phyloP scores from a whole-genome alignment of 1,284 basidiomycete species.

The Rhodotorula sp. region DNA sequence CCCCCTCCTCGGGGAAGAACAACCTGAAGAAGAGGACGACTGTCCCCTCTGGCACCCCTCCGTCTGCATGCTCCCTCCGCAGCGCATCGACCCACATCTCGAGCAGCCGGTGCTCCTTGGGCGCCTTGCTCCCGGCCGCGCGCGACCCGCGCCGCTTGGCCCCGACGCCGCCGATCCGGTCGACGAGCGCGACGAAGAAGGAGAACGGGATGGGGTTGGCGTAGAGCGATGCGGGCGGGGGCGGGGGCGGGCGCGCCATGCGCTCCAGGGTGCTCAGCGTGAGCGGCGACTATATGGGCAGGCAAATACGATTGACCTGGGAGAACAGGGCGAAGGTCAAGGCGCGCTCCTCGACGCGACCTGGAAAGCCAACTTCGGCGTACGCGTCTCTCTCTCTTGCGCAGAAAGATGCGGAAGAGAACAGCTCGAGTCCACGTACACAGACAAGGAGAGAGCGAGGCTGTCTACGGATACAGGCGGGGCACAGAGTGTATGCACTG shows the following conservation, averaged over 20 bases:
- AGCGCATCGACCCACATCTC: conserved; percentile 17
- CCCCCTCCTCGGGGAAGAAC: conserved; percentile 79
- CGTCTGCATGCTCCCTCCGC: conserved; percentile 1
- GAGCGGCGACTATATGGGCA: too few relatives aligned
- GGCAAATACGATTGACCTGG: background rate
- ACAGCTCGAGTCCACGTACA: background rate
- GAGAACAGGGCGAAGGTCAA: background rate
- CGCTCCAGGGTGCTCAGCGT: background rate
- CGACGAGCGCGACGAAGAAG: conserved; percentile 22
- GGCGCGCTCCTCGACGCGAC: background rate
- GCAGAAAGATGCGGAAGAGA: background rate
- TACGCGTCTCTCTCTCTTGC: background rate
- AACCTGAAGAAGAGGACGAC: conserved; percentile 62
- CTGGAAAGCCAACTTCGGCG: too few relatives aligned
- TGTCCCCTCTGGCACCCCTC: conserved; percentile 17
- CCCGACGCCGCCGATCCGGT: background rate
- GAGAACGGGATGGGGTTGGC: conserved; percentile 30
- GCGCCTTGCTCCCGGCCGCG: background rate
- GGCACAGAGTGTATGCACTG: background rate
- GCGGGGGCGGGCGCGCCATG: background rate
- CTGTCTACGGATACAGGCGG: background rate
- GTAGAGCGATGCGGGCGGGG: conserved; percentile 4
- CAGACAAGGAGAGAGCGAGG: background rate
- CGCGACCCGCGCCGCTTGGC: background rate
- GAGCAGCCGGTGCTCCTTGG: conserved; percentile 12